phyloP scores from a whole-genome alignment of 2,329 filamentous ascomycete genomes.

The Dryadomyces quercivorus region DNA sequence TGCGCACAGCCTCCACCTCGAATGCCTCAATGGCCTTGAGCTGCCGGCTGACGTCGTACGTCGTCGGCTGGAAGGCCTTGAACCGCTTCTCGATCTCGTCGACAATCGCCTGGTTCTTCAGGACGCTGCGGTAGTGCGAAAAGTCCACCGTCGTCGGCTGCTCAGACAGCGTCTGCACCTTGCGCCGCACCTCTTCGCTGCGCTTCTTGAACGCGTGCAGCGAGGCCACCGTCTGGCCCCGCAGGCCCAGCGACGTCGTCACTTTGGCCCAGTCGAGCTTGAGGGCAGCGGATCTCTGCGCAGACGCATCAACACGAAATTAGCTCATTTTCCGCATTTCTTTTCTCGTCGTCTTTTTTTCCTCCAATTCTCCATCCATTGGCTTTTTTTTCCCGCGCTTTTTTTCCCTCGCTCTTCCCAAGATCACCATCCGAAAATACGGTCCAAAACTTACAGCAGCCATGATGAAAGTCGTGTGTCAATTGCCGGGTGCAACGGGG shows the following conservation, averaged over 20 bases:
- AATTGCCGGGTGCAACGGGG: not conserved
- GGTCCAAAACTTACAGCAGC: slow-evolving; percentile 10
- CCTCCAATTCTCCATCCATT: not conserved
- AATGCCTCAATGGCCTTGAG: slow-evolving; percentile 98
- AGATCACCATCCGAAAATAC: not conserved
- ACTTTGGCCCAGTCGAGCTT: slow-evolving; percentile 99
- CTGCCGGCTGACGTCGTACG: slow-evolving; percentile 88
- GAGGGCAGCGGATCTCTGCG: slow-evolving; percentile 87
- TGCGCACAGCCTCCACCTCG: slow-evolving; percentile 93
- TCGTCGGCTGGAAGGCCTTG: slow-evolving; percentile 77
- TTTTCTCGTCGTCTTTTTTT: not conserved
- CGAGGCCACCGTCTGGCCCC: slow-evolving; percentile 82
- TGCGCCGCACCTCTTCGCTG: slow-evolving; percentile 96
- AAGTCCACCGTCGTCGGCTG: slow-evolving; percentile 85
- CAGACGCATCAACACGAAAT: slow-evolving; percentile 24
- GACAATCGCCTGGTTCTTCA: slow-evolving; percentile 93
- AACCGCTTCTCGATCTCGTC: slow-evolving; percentile 98
- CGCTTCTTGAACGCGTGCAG: slow-evolving; percentile 98
- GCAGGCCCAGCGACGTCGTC: slow-evolving; percentile 85
- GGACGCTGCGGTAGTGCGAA: slow-evolving; percentile 73
- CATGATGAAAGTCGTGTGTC: slow-evolving; percentile 10
- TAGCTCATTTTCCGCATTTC: slow-evolving; percentile 30
- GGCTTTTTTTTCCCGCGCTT: not conserved
- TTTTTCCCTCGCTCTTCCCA: not conserved
- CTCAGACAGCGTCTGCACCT: slow-evolving; percentile 73